Percentiles rank a stretch among this genome's conserved stretches.
Evolutionary conservation across 1,139 yeast genomes (phyloP).

Genomic region (Yamadazyma sp.): DNA sequence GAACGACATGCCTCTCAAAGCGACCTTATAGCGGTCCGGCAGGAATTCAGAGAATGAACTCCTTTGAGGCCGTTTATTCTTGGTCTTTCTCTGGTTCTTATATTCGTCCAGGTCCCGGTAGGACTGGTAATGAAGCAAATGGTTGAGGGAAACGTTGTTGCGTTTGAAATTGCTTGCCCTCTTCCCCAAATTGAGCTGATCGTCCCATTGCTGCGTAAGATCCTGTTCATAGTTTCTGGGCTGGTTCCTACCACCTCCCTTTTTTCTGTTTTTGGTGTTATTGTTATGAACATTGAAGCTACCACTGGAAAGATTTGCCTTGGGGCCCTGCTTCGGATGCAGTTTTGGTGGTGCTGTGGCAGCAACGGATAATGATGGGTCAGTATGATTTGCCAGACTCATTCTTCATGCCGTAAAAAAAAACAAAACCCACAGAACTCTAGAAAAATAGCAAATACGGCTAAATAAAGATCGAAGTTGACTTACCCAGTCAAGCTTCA

Average conservation of each 20-base stretch:
- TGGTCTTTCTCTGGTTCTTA: conserved; percentile 22
- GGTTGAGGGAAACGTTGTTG: conserved; percentile 62
- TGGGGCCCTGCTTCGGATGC: not conserved
- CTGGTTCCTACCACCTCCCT: not conserved
- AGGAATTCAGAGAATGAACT: conserved; percentile 12
- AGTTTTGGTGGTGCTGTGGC: not conserved
- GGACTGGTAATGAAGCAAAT: conserved; percentile 62
- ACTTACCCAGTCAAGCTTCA: not conserved
- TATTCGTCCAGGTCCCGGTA: conserved; percentile 51
- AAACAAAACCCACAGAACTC: not conserved
- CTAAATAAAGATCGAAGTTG: not conserved
- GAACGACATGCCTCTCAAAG: conserved; percentile 66
- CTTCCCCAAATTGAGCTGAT: conserved; percentile 9
- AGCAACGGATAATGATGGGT: too few relatives aligned
- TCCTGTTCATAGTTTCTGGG: conserved; percentile 2
- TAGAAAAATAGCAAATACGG: not conserved
- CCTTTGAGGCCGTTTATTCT: conserved; percentile 8
- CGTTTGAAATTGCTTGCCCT: conserved; percentile 38
- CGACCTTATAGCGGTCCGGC: conserved; percentile 15
- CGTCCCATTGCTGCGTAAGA: conserved; percentile 3
- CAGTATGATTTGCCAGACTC: conserved; percentile 1
- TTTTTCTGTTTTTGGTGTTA: not conserved
- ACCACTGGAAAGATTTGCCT: not conserved
- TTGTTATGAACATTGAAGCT: not conserved
- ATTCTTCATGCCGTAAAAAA: not conserved